Conservation (phyloP, 176 grass and related monocot species). For the Canna indica region DNA sequence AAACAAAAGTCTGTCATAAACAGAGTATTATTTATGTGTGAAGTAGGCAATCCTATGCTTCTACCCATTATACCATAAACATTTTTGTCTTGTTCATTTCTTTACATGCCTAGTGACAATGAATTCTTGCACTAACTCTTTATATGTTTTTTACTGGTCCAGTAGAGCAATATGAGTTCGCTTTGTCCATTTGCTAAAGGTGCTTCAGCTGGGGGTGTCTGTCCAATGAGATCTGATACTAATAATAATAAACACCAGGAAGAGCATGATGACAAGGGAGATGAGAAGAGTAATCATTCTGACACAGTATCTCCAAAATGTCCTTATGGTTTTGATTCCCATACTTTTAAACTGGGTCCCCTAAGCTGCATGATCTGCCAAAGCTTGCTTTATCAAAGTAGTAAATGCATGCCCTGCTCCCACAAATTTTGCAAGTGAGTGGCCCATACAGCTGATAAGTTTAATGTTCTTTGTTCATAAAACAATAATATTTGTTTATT, state of each 20-base stretch:
- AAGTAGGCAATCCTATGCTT: too few species aligned
- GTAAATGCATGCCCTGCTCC: conserved; percentile 67
- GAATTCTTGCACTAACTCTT: neutral
- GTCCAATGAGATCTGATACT: conserved; percentile 44
- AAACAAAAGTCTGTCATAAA: neutral
- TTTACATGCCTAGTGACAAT: neutral
- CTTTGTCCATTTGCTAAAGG: conserved; percentile 47
- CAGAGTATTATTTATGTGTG: neutral
- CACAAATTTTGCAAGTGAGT: conserved; percentile 95
- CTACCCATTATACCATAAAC: neutral
- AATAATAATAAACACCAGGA: conserved; percentile 17
- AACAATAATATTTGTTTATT: conserved; percentile 2
- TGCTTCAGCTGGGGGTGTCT: conserved; percentile 13
- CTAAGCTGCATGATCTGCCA: conserved; percentile 96
- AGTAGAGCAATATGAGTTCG: conserved; percentile 39
- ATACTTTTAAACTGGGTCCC: conserved; percentile 83
- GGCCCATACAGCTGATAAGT: neutral
- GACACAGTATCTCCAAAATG: conserved; percentile 58
- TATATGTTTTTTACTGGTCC: conserved; percentile 3
- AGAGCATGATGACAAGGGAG: conserved; percentile 9
- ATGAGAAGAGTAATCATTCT: conserved; percentile 29
- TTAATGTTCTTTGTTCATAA: neutral
- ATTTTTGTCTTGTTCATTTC: neutral
- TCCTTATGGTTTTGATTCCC: conserved; percentile 83
- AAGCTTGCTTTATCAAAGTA: conserved; percentile 61